Evolutionary conservation across 345 rosid species (phyloP), one percentile per base, ranked within the genome.

Genomic region (Aquilaria malaccensis): DNA sequence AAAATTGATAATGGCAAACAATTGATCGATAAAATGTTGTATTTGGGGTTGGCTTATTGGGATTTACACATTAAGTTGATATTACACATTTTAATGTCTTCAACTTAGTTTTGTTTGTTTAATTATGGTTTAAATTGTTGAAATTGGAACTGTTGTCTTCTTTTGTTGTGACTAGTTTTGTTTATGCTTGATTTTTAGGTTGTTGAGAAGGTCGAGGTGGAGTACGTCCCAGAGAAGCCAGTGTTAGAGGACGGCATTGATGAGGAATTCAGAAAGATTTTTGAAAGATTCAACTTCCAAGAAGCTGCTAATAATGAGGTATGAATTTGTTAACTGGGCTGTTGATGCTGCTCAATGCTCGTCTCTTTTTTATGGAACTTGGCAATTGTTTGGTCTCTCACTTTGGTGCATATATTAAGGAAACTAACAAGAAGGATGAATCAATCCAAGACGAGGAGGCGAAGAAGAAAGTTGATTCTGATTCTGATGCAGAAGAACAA

Each of bases 201-300:
- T 9, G 37, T 60, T 52, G 96, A 88, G 71, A 77, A 88, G 69
- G 82, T 95, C 58, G 83, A 74, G 50, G 69, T 95, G 48, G 99
- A 95, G 78, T 95, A 95, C 75, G 84, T 91, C 11, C 96, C 96
- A 0, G 99, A 95, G 60, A 81, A 85, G 68, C 80, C 91, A 4
- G 96, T 85, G 74, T 73, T 95, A 61, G 96, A 79, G 13, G 99
- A 82, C 68, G 89, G 85, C 2, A 64, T 95, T 59, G 80, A 81
- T 66, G 96, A 95, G 47, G 99, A 94, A 48, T 85, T 85, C 72
- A 85, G 76, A 67, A 78, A 82, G 74, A 75, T 88, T 52, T 88
- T 91, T 56, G 95, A 95, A 80, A 95, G 81, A 61, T 95, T 95
- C 62, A 86, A 72, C 76, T 88, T 87, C 60, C 54, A 65, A 9